Evolutionary conservation across 2,329 filamentous ascomycete genomes (phyloP), one percentile per base, ranked within the genome.

Genomic region (Endothia cerciana): DNA sequence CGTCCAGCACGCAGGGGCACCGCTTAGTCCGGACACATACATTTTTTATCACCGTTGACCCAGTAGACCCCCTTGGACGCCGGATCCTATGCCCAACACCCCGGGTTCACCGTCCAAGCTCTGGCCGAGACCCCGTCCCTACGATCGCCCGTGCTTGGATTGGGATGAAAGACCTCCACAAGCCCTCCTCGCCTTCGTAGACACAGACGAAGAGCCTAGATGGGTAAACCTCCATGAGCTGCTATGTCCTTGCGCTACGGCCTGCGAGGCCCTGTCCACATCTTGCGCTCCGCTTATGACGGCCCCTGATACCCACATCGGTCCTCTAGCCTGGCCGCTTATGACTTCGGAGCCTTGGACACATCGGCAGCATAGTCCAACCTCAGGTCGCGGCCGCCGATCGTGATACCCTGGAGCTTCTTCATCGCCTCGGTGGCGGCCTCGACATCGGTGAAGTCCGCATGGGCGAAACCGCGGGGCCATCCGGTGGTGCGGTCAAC

Each of bases 381-480:
- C 65, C 84, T 84, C 70, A 97, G 78, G 62, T 76, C 74, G 64
- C 92, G 85, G 51, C 89, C 89, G 71, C 89, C 89, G n/a, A 94
- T 79, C 58, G 80, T 76, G 76, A 86, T 86, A 28, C 79, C 77
- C 62, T 76, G 2, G 47, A 97, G 80, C 17, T 81, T 70, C 63
- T 87, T 84, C 72, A 80, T 80, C 0, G 86, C 93, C 68, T 79
- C 80, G 63, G 79, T 72, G n/a, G 92, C 91, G 68, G 87, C 87
- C 69, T 88, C 84, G 47, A 89, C 75, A 71, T 91, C 87, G 53
- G 85, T 73, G 76, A 97, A 97, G 74, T 96, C 92, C 59, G 89
- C 90, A 75, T 97, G 93, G 25, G 90, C 91, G 75, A 95, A 97
- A 68, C 93, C 93, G 75, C 91, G 85, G 45, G 91, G 91, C 79